Conservation (phyloP, 192 early-diverging fungal species). For the Umbelopsis sp. region DNA sequence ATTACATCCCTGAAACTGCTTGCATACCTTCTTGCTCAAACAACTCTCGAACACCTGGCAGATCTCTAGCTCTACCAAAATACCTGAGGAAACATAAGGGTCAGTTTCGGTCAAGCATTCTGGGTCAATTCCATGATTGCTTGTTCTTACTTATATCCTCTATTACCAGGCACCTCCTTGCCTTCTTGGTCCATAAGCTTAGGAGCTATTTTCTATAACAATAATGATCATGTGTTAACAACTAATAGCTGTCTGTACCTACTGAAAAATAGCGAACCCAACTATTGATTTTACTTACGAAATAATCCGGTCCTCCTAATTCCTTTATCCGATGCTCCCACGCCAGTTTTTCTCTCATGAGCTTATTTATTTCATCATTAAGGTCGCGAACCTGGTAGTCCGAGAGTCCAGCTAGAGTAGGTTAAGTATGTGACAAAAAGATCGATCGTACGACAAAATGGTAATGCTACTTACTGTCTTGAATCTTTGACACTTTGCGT, state of each 20-base stretch:
- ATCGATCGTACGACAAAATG: not conserved
- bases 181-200: conserved; percentile 87
- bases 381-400: conserved; percentile 91
- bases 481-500: conserved; percentile 84
- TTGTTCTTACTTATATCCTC: conserved; percentile 85
- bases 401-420: conserved; percentile 67
- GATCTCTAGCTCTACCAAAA: conserved; percentile 93
- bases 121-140: too few species aligned
- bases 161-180: conserved; percentile 81
- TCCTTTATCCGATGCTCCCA: conserved; percentile 93
- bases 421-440: not conserved
- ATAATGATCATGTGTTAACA: conserved; percentile 10
- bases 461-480: conserved; percentile 68
- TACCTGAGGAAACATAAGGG: conserved; percentile 48
- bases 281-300: conserved; percentile 45
- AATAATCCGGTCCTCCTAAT: conserved; percentile 92
- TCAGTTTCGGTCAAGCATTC: not conserved
- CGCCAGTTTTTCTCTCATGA: conserved; percentile 84
- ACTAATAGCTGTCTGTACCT: not conserved
- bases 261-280: not conserved
- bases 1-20: not conserved
- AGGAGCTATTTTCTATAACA: conserved; percentile 62
- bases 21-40: conserved; percentile 73
- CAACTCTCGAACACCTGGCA: conserved; percentile 92
- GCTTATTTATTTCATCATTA: conserved; percentile 97